phyloP scores from a whole-genome alignment of 768 basidiomycete species.

The Xerocomellus amylosporus region DNA sequence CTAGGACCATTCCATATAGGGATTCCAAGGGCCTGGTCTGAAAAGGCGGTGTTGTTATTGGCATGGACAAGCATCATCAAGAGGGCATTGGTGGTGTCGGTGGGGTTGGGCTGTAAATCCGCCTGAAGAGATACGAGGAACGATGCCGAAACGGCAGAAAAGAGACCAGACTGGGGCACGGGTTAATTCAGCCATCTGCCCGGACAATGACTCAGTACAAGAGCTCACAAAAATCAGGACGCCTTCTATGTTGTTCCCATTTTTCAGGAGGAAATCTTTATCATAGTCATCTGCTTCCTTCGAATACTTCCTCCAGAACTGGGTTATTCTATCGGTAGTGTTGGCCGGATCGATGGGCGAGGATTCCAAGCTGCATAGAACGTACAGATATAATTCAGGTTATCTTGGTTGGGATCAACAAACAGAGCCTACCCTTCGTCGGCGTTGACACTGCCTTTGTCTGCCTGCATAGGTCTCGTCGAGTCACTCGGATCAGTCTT shows the following conservation, averaged over 20 bases:
- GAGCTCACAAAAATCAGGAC: slow-evolving; percentile 1
- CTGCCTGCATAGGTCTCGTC: not conserved
- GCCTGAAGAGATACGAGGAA: slow-evolving; percentile 39
- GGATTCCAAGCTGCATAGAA: not conserved
- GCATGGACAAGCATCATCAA: slow-evolving; percentile 21
- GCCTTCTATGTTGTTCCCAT: not conserved
- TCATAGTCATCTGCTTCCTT: not conserved
- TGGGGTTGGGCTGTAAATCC: slow-evolving; percentile 31
- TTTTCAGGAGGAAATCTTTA: not conserved
- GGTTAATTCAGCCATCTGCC: not conserved
- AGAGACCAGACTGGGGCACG: slow-evolving; percentile 37
- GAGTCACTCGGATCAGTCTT: not conserved
- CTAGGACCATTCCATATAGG: slow-evolving; percentile 21
- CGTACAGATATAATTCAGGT: not conserved
- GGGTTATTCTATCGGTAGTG: not conserved
- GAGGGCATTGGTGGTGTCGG: slow-evolving; percentile 26
- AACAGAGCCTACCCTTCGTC: not conserved
- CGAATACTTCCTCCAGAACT: slow-evolving; percentile 1
- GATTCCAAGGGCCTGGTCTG: not conserved
- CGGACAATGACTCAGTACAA: not conserved
- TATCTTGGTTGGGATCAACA: not conserved
- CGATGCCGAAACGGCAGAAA: slow-evolving; percentile 38
- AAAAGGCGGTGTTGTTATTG: slow-evolving; percentile 11
- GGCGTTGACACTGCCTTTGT: not conserved
- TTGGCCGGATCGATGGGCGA: not conserved